Percentiles rank a stretch among this genome's conserved stretches.
These are phyloP conservation scores for Tuber calosporum DNA, from an alignment of 495 filamentous ascomycete species.

Conservation along the genomic window DNA sequence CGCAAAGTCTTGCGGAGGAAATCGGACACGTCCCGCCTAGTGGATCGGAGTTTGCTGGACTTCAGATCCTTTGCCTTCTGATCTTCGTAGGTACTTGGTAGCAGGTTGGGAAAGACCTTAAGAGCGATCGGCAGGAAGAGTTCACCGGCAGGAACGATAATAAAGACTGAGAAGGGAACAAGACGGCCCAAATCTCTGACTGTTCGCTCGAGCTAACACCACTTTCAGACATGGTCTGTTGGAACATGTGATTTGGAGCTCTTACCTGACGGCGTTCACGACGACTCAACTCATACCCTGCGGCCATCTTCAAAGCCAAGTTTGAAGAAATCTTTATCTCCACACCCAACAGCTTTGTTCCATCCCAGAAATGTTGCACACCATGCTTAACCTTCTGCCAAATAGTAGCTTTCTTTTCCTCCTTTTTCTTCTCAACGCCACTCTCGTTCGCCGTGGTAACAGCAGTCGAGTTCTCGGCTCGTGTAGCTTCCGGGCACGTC, in stretches of 20 bases:
- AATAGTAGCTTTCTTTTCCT: constrained; percentile 75
- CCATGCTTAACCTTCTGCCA: constrained; percentile 92
- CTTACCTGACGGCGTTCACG: constrained; percentile 78
- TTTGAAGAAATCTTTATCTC: constrained; percentile 88
- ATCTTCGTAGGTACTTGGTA: constrained; percentile 94
- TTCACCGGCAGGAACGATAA: constrained; percentile 95
- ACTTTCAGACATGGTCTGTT: neutral
- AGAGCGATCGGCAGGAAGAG: constrained; percentile 88
- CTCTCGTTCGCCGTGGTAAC: constrained; percentile 49
- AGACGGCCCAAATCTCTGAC: constrained; percentile 87
- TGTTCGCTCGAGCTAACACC: constrained; percentile 66
- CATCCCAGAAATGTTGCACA: constrained; percentile 93
- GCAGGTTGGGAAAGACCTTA: constrained; percentile 89
- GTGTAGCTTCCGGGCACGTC: constrained; percentile 13
- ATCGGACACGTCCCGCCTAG: constrained; percentile 84
- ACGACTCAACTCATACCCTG: constrained; percentile 90
- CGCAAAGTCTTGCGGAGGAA: constrained; percentile 86
- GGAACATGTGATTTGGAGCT: constrained; percentile 4
- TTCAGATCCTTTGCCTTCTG: constrained; percentile 84
- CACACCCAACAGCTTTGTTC: constrained; percentile 89
- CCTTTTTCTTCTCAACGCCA: constrained; percentile 61
- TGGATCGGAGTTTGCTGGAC: constrained; percentile 70
- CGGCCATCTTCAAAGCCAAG: constrained; percentile 92
- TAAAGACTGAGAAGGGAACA: constrained; percentile 92
- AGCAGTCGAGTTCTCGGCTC: constrained; percentile 43